Base-by-base conservation (phyloP, 495 filamentous ascomycete genomes). In the Aspergillus indologenus region DNA sequence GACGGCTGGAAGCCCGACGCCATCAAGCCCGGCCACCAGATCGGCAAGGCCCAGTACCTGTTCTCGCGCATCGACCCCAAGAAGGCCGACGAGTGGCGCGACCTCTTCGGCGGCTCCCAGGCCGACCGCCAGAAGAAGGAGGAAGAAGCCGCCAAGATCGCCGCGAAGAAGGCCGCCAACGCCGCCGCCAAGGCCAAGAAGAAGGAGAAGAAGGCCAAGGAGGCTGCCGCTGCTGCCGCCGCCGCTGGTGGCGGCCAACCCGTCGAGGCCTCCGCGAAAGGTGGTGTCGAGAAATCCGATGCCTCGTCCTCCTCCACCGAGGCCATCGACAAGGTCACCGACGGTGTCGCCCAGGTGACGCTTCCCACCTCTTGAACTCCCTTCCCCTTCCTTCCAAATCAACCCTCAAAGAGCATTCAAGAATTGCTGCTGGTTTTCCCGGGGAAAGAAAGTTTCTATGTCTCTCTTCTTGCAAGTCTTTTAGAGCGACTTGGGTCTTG, bases 21-120 rank as follows among this genome's bases (percentile, higher is more conserved):
- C 29, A 71, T 96, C 46, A 81, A 86, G 63, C 79, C 85, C 0
- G 88, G 88, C 52, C 91, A 96, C 72, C 85, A 85, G 63, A 86
- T 98, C 58, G 90, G 90, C 61, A 89, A 88, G 68, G 85, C 93
- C 2, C 80, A 83, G 59, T 88, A 92, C 61, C 79, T 98, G 34
- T 98, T 98, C 78, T 81, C 83, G n/a, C 79, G 76, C 50, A 96
- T 96, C 60, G 87, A 92, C 54, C 80, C 87, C 18, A 88, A 88
- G 75, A 93, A 91, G 76, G 88, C 87, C 19, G 80, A 86, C 21
- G 86, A 90, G 68, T 98, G 93, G 93, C 84, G 86, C 54, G 83
- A 86, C 42, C 75, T 78, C 64, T 98, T 88, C 68, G 92, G 93
- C 34, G 91, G 91, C 29, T 87, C 82, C 1, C 83, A 89, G 66